phyloP scores from a whole-genome alignment of 441 rosid species.

The Gossypium lobatum region DNA sequence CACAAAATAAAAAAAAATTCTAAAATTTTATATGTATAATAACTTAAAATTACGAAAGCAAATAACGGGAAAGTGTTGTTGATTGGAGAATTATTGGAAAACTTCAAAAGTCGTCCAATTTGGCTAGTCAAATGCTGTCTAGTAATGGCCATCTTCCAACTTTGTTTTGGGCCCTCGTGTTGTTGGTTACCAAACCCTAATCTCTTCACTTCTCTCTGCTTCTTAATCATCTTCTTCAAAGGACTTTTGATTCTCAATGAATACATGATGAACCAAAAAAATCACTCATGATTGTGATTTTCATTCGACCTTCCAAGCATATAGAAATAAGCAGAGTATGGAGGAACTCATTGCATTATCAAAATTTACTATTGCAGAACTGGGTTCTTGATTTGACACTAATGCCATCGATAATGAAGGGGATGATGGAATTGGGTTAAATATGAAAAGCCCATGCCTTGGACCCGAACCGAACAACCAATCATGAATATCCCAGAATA shows the following conservation, averaged over 20 bases:
- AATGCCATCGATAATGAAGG: not conserved
- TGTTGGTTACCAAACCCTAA: too few relatives aligned
- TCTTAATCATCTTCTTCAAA: not conserved
- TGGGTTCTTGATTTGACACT: conserved; percentile 12
- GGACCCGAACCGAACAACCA: conserved; percentile 73
- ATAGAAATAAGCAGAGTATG: conserved; percentile 54
- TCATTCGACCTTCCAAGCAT: conserved; percentile 62
- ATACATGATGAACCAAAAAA: not conserved
- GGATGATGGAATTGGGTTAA: conserved; percentile 35
- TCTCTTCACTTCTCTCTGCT: too few relatives aligned
- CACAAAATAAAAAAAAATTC: too few relatives aligned
- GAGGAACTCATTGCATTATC: conserved; percentile 27
- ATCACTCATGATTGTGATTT: not conserved
- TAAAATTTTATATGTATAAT: not conserved
- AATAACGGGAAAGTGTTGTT: conserved; percentile 5
- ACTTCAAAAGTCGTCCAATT: conserved; percentile 26
- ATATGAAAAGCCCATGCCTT: conserved; percentile 54
- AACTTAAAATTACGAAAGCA: not conserved
- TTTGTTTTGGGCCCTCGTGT: conserved; percentile 28
- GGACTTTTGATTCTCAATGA: not conserved
- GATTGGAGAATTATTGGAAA: conserved; percentile 28
- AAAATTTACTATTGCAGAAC: conserved; percentile 21
- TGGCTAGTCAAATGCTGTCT: conserved; percentile 40
- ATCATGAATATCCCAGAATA: conserved; percentile 81
- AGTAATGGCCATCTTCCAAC: conserved; percentile 26